Percentiles rank a stretch among this genome's conserved stretches.
Evolutionary conservation across 495 filamentous ascomycete species (phyloP).

Genomic region (Penicillium egyptiacum): DNA sequence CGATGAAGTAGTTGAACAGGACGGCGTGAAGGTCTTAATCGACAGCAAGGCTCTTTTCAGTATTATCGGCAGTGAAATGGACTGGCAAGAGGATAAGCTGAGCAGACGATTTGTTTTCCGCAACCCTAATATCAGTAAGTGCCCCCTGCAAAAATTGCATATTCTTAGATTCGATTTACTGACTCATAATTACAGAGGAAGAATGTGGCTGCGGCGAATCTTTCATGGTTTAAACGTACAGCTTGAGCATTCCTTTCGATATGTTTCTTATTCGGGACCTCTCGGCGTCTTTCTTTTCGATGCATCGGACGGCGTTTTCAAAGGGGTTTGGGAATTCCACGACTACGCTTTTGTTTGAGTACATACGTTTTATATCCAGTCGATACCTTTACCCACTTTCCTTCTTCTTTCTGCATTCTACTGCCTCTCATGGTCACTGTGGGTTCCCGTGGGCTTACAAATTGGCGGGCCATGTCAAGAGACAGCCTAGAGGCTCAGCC

Average conservation of each 20-base stretch:
- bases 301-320: conserved; percentile 49
- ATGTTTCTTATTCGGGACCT: conserved; percentile 19
- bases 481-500: conserved; percentile 7
- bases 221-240: conserved; percentile 81
- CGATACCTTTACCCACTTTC: conserved; percentile 20
- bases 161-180: conserved; percentile 24
- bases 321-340: conserved; percentile 16
- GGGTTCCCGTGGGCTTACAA: background rate
- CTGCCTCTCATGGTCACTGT: background rate
- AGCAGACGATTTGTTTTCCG: conserved; percentile 87
- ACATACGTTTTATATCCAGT: conserved; percentile 43
- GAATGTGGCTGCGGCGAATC: conserved; percentile 97
- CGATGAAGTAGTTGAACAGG: conserved; percentile 92
- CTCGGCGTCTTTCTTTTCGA: conserved; percentile 28
- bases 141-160: conserved; percentile 3
- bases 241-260: conserved; percentile 46
- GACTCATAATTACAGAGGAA: conserved; percentile 65
- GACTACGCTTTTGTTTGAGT: conserved; percentile 25
- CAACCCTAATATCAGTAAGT: conserved; percentile 98
- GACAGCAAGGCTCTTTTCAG: conserved; percentile 96
- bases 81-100: conserved; percentile 95
- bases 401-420: conserved; percentile 14
- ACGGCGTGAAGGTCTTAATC: conserved; percentile 92
- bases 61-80: conserved; percentile 99
- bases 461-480: conserved; percentile 13